phyloP scores from a whole-genome alignment of 495 filamentous ascomycete species.

The Penicillium coprophilum region DNA sequence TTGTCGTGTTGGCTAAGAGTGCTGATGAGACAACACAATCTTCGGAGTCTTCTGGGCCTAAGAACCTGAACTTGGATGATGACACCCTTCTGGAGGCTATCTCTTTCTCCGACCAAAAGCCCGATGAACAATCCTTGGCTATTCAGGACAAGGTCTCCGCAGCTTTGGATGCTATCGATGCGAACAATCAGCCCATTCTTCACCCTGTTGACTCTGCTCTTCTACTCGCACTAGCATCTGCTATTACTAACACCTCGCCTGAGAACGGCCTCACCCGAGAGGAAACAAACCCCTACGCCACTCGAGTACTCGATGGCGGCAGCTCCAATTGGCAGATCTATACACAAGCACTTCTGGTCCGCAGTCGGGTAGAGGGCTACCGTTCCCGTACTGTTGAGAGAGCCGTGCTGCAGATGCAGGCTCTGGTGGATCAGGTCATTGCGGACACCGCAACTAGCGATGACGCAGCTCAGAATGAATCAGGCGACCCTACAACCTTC shows the following conservation, averaged over 20 bases:
- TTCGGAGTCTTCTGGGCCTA: constrained; percentile 48
- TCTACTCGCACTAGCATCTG: constrained; percentile 76
- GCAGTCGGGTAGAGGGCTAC: constrained; percentile 86
- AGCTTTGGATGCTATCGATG: constrained; percentile 60
- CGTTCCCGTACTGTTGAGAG: constrained; percentile 82
- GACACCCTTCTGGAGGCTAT: constrained; percentile 91
- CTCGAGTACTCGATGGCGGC: constrained; percentile 81
- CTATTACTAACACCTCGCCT: constrained; percentile 84
- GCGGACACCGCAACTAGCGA: constrained; percentile 68
- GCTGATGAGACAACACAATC: constrained; percentile 26
- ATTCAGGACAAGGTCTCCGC: constrained; percentile 59
- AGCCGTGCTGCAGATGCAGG: constrained; percentile 90
- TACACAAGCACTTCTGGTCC: constrained; percentile 83
- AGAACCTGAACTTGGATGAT: constrained; percentile 75
- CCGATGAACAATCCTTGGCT: constrained; percentile 43
- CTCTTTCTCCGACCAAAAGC: constrained; percentile 61
- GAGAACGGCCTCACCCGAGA: constrained; percentile 84
- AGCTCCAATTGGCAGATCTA: constrained; percentile 98
- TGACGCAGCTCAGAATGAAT: constrained; percentile 31
- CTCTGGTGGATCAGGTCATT: constrained; percentile 92
- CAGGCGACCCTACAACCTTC: constrained; percentile 63
- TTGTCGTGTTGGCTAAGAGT: constrained; percentile 89
- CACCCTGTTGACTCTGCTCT: constrained; percentile 82
- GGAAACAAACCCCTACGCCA: constrained; percentile 87
- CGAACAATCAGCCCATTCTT: constrained; percentile 79